Conservation (phyloP, 2,329 filamentous ascomycete genomes). For the Trichophyton equinum region DNA sequence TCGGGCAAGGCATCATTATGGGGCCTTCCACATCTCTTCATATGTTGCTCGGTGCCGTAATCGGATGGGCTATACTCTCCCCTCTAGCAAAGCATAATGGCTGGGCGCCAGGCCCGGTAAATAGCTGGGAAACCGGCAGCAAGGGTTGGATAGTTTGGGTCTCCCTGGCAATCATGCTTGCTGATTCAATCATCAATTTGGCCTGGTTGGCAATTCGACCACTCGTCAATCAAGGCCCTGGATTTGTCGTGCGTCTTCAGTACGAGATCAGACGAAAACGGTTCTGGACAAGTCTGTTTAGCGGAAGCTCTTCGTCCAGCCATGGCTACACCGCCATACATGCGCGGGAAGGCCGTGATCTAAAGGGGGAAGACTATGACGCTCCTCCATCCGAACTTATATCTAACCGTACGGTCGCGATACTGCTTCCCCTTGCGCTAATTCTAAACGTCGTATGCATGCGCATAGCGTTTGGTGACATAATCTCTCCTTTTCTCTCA, state of each 20-base stretch:
- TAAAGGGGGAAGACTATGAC: constrained; percentile 50
- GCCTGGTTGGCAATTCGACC: constrained; percentile 62
- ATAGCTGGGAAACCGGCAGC: constrained; percentile 81
- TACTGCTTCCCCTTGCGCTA: constrained; percentile 67
- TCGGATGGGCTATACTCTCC: constrained; percentile 86
- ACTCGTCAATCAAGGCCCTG: constrained; percentile 38
- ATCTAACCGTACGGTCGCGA: constrained; percentile 53
- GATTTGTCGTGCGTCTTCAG: constrained; percentile 20
- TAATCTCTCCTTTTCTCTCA: constrained; percentile 67
- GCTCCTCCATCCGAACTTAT: constrained; percentile 76
- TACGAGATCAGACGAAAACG: constrained; percentile 21
- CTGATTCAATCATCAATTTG: constrained; percentile 80
- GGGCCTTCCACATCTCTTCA: constrained; percentile 87
- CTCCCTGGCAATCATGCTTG: constrained; percentile 90
- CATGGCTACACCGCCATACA: constrained; percentile 13
- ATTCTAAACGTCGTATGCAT: constrained; percentile 69
- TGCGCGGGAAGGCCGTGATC: constrained; percentile 14
- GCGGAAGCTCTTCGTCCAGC: constrained; percentile 4
- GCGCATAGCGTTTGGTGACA: constrained; percentile 65
- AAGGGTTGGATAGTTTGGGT: constrained; percentile 99
- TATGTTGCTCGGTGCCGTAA: constrained; percentile 78
- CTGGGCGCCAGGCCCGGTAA: constrained; percentile 79
- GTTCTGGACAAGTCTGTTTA: constrained; percentile 15
- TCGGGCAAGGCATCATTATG: constrained; percentile 98
- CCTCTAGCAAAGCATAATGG: constrained; percentile 72